These are phyloP conservation scores for Kodamaea sp. DNA, from an alignment of 1,139 yeast genomes.

Conservation along the genomic window DNA sequence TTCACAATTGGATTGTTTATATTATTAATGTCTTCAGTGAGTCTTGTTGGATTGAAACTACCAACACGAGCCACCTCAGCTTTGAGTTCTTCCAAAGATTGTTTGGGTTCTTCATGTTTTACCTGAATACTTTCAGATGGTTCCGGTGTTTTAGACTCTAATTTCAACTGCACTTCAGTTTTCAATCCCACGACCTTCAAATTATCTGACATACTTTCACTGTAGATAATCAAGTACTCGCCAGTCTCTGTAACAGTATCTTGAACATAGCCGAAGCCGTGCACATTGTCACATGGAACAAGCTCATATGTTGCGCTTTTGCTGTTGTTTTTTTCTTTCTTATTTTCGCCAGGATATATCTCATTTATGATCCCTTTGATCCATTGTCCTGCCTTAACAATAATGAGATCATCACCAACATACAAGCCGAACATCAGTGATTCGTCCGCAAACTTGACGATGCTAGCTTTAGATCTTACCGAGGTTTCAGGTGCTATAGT, in stretches of 20 bases:
- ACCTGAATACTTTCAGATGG: neutral
- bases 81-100: neutral
- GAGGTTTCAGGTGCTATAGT: neutral
- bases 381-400: slow-evolving; percentile 2
- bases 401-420: neutral
- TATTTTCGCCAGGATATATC: neutral
- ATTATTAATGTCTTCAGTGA: neutral
- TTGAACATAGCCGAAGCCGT: slow-evolving; percentile 19
- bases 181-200: neutral
- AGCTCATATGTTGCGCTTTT: neutral
- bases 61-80: neutral
- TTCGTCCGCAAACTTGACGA: neutral
- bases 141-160: neutral
- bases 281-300: neutral
- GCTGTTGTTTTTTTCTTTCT: neutral
- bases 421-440: slow-evolving; percentile 1
- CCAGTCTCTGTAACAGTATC: slow-evolving; percentile 31
- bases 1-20: slow-evolving; percentile 1
- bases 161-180: neutral
- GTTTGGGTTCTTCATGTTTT: neutral
- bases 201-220: slow-evolving; percentile 1
- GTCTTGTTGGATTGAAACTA: neutral
- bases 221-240: slow-evolving; percentile 20
- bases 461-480: slow-evolving; percentile 8
- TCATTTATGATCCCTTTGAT: neutral